Percentiles rank a stretch among this genome's conserved stretches.
Evolutionary conservation across 176 grass and related monocot genomes (phyloP).

Genomic region (Poa annua): DNA sequence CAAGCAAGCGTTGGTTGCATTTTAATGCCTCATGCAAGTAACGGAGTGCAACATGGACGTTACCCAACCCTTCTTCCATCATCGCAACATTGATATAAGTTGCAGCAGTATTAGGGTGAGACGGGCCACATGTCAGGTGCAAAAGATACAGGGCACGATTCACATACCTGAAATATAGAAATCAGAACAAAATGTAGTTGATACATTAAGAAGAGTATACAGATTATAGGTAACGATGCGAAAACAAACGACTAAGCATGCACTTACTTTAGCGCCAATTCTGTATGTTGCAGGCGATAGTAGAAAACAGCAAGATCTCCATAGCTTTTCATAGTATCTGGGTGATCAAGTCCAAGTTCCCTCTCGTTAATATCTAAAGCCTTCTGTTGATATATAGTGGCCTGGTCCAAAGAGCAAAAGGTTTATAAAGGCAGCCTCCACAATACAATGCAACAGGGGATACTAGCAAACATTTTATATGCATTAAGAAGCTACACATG

Average conservation of each 20-base stretch:
- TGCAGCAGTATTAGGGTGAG: conserved; percentile 98
- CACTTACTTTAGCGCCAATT: conserved; percentile 94
- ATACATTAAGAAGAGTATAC: conserved; percentile 19
- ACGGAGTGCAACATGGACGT: conserved; percentile 94
- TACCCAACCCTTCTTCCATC: conserved; percentile 99
- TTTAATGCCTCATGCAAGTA: conserved; percentile 95
- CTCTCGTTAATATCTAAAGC: conserved; percentile 99
- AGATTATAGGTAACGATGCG: conserved; percentile 14
- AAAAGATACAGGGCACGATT: conserved; percentile 96
- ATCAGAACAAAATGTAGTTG: conserved; percentile 27
- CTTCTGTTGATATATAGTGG: conserved; percentile 98
- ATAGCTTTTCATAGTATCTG: conserved; percentile 99
- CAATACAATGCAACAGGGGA: conserved; percentile 17
- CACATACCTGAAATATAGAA: conserved; percentile 73
- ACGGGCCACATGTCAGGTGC: conserved; percentile 91
- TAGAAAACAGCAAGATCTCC: conserved; percentile 99
- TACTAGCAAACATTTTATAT: background rate
- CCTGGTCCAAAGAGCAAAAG: conserved; percentile 60
- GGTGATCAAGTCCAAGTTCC: conserved; percentile 98
- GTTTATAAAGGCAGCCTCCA: conserved; percentile 37
- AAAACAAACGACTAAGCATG: conserved; percentile 37
- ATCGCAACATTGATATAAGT: conserved; percentile 99
- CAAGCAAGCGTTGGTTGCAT: conserved; percentile 94
- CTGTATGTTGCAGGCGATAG: conserved; percentile 98
- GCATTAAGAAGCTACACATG: conserved; percentile 13